Evolutionary conservation across 257 asterid species (phyloP), one percentile per base, ranked within the genome.

Genomic region (Euphrasia confusa): DNA sequence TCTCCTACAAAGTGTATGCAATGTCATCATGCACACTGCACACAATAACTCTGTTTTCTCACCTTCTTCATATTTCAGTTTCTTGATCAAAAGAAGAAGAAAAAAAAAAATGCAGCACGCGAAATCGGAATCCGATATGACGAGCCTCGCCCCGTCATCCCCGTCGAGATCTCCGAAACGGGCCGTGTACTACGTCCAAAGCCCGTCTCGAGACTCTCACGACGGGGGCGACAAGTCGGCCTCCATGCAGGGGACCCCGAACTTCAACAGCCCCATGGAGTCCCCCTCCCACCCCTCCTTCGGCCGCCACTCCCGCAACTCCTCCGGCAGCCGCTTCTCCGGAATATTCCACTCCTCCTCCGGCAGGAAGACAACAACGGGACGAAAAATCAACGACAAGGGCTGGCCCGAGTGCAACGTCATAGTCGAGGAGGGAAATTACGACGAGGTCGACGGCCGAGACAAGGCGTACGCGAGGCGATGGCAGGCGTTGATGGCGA

Each of bases 341-440:
- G 99, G 99, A 28, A 89, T 92, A n/a, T 92, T 92, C 71, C 72
- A 93, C 71, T 92, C 99, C 3, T 77, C 97, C 0, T 92, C 99
- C 0, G 97, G 97, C 35, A 73, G 96, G 59, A 89, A 92, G 62
- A 74, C 75, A 1, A 21, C 24, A 21, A 21, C 40, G 40, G 40
- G 11, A 79, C 75, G 97, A 58, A 89, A 83, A 53, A 79, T 86
- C 65, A 92, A 89, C 60, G 97, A 92, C 3, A 92, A 92, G 72
- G 99, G 97, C 14, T 92, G 99, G 99, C 97, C 96, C 8, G 97
- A 92, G 75, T 92, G 99, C 55, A 70, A 86, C 73, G 99, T 92
- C 70, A 89, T 92, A 17, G 7, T 80, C 53, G 99, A 92, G 61
- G 99, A 92, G 32, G 99, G 99, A 8, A 84, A 79, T 45, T 89